These are phyloP conservation scores for Gloeopeniophorella convolvens DNA, from an alignment of 768 basidiomycete genomes.

Conservation along the genomic window DNA sequence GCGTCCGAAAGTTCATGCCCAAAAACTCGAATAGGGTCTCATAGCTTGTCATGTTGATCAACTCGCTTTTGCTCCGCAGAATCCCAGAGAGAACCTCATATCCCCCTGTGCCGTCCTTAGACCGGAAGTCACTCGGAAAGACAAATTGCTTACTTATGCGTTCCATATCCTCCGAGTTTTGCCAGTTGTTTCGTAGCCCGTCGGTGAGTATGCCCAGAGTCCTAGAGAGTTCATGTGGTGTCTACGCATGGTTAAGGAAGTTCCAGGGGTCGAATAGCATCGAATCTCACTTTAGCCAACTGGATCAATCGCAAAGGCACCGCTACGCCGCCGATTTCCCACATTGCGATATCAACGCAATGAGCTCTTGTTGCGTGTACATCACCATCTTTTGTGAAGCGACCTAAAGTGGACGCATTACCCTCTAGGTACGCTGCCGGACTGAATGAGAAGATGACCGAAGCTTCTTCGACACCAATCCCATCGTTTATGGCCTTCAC, in stretches of 20 bases:
- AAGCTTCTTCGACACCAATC: constrained; percentile 35
- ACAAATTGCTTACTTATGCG: constrained; percentile 56
- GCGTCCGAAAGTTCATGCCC: constrained; percentile 74
- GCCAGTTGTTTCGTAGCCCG: constrained; percentile 78
- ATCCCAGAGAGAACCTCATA: constrained; percentile 81
- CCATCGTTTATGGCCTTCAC: constrained; percentile 48
- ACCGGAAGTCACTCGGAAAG: not conserved
- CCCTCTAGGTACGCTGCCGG: constrained; percentile 25
- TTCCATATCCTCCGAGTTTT: constrained; percentile 94
- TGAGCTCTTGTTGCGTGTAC: constrained; percentile 53
- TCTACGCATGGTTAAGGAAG: constrained; percentile 34
- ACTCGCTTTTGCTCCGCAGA: constrained; percentile 58
- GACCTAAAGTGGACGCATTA: constrained; percentile 5
- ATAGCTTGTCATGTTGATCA: constrained; percentile 76
- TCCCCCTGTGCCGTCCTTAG: constrained; percentile 47
- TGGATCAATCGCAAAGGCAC: constrained; percentile 69
- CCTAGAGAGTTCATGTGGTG: constrained; percentile 68
- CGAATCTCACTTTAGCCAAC: constrained; percentile 64
- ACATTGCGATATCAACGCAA: constrained; percentile 67
- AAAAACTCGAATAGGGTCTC: constrained; percentile 82
- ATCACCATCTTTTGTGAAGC: constrained; percentile 38
- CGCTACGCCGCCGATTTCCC: constrained; percentile 79
- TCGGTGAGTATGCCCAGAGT: constrained; percentile 70
- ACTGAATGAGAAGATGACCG: constrained; percentile 35
- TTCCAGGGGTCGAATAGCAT: too few relatives aligned